Conservation (phyloP, 2,329 filamentous ascomycete species). For the Sordariomycetes sp. region DNA sequence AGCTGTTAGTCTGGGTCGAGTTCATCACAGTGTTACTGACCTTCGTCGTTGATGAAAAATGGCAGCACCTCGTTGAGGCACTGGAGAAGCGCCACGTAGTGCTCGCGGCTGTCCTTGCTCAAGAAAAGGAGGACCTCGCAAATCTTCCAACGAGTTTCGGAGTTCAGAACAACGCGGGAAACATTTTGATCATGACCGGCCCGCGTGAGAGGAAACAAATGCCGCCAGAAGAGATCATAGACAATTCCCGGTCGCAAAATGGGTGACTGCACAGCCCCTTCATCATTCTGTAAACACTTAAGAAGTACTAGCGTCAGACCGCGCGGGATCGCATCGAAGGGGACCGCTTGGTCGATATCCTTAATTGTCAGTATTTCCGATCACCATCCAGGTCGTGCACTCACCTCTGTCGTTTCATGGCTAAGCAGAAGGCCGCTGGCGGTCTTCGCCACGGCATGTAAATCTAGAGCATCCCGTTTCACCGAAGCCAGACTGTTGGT, state of each 20-base stretch:
- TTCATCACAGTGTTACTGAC: slow-evolving; percentile 13
- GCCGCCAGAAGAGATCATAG: slow-evolving; percentile 46
- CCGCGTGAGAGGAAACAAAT: slow-evolving; percentile 53
- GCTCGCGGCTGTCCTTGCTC: too few relatives aligned
- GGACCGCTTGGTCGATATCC: slow-evolving; percentile 15
- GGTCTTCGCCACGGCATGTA: slow-evolving; percentile 3
- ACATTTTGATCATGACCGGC: slow-evolving; percentile 23
- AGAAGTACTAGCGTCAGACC: slow-evolving; percentile 20
- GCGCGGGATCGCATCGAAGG: slow-evolving; percentile 17
- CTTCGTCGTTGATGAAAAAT: slow-evolving; percentile 21
- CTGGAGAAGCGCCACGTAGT: slow-evolving; percentile 42
- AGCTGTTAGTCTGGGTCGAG: too few relatives aligned
- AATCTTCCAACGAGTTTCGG: slow-evolving; percentile 46
- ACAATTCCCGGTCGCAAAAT: too few relatives aligned
- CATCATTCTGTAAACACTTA: slow-evolving; percentile 18
- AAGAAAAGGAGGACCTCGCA: too few relatives aligned
- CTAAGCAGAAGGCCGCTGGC: slow-evolving; percentile 21
- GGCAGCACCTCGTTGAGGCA: slow-evolving; percentile 22
- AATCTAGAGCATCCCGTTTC: not conserved
- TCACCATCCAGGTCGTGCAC: slow-evolving; percentile 3
- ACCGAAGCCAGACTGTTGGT: not conserved
- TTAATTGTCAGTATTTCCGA: slow-evolving; percentile 6
- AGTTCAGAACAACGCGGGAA: slow-evolving; percentile 34
- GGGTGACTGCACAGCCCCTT: too few relatives aligned
- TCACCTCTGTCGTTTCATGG: slow-evolving; percentile 31